Conservation (phyloP, 129 eudicot species). For the Sambucus nigra region DNA sequence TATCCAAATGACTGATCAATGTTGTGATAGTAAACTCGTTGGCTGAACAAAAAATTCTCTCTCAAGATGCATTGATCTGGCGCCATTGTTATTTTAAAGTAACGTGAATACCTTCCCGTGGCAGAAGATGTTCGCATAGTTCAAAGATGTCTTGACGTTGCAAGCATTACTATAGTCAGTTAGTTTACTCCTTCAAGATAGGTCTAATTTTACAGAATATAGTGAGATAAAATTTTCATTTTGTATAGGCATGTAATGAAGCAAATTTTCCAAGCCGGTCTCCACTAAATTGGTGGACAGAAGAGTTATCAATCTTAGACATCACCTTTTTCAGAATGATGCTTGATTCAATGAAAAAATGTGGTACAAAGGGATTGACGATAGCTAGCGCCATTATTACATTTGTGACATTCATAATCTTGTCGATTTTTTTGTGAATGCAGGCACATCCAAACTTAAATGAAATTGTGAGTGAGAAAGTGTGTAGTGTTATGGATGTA, state of each 20-base stretch:
- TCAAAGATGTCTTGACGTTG: constrained; percentile 78
- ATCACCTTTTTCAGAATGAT: constrained; percentile 50
- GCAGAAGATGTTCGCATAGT: constrained; percentile 65
- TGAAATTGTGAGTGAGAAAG: constrained; percentile 91
- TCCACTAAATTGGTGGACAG: constrained; percentile 99
- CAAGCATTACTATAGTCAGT: constrained; percentile 53
- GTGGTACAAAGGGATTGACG: constrained; percentile 67
- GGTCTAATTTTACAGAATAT: not conserved
- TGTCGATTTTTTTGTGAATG: not conserved
- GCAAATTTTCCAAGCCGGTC: constrained; percentile 95
- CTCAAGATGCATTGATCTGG: constrained; percentile 86
- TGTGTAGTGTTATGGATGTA: constrained; percentile 86
- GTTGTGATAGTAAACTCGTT: constrained; percentile 74
- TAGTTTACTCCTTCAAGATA: not conserved
- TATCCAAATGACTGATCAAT: constrained; percentile 83
- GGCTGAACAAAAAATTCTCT: constrained; percentile 70
- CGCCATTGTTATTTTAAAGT: constrained; percentile 70
- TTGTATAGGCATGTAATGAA: constrained; percentile 71
- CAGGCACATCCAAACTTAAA: constrained; percentile 92
- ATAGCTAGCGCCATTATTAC: constrained; percentile 78
- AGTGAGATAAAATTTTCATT: not conserved
- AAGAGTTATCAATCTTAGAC: constrained; percentile 72
- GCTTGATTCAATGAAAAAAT: constrained; percentile 53
- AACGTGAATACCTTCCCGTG: constrained; percentile 73
- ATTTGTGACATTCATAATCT: constrained; percentile 25